phyloP scores from a whole-genome alignment of 2,329 filamentous ascomycete genomes.

The Ophiostoma novo-ulmi region DNA sequence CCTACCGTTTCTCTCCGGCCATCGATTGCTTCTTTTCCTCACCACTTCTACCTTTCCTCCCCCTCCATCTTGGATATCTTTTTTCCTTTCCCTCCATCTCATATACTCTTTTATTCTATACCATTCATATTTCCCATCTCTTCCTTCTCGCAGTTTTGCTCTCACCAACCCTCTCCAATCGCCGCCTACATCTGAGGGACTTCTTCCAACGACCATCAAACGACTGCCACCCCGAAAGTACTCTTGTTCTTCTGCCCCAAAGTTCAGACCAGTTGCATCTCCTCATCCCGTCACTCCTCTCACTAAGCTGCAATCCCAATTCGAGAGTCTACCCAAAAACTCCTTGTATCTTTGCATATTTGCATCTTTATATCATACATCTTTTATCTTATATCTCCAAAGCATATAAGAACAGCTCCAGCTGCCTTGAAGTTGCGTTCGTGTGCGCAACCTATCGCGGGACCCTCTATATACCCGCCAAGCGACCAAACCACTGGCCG shows the following conservation, averaged over 20 bases:
- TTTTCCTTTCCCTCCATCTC: neutral
- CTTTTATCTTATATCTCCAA: neutral
- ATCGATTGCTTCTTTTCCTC: constrained; percentile 11
- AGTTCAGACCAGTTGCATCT: neutral
- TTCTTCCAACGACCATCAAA: neutral
- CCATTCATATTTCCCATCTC: neutral
- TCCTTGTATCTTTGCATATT: neutral
- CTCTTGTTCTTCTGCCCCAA: neutral
- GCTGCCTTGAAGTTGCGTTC: constrained; percentile 14
- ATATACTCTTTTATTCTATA: too few relatives aligned
- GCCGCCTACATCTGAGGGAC: neutral
- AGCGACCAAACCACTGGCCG: constrained; percentile 17
- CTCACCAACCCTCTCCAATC: neutral
- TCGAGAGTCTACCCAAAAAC: neutral
- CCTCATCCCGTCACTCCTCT: neutral
- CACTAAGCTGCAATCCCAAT: neutral
- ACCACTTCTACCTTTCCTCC: neutral
- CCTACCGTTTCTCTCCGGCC: constrained; percentile 16
- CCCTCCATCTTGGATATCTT: constrained; percentile 3
- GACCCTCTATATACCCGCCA: constrained; percentile 20
- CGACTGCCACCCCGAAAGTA: neutral
- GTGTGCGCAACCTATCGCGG: constrained; percentile 19
- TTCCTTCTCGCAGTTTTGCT: neutral
- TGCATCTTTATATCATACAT: neutral
- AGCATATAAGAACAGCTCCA: neutral